Percentiles rank a stretch among this genome's conserved stretches.
These are phyloP conservation scores for Castanospermum australe DNA, from an alignment of 306 rosid genomes.

Conservation along the genomic window DNA sequence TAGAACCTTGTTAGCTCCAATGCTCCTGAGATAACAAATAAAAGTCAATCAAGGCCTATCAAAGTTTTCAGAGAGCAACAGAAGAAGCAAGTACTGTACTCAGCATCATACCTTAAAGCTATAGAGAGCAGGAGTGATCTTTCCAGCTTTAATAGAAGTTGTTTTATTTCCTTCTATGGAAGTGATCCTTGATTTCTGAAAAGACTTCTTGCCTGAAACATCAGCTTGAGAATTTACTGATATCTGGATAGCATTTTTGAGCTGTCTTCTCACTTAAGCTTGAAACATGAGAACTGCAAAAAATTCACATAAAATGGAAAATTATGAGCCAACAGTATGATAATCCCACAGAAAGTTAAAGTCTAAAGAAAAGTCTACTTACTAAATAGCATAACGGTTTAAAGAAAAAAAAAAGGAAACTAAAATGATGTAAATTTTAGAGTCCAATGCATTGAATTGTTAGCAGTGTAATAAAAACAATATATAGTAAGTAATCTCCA, in stretches of 20 bases:
- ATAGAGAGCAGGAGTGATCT: conserved; percentile 49
- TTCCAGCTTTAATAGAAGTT: conserved; percentile 40
- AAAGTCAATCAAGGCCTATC: conserved; percentile 21
- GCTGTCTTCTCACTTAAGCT: conserved; percentile 42
- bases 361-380: neutral
- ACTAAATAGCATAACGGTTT: neutral
- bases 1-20: conserved; percentile 38
- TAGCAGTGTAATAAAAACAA: neutral
- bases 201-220: conserved; percentile 36
- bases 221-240: conserved; percentile 37
- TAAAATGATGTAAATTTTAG: neutral
- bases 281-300: conserved; percentile 53
- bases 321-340: conserved; percentile 13
- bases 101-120: conserved; percentile 50
- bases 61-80: neutral
- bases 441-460: neutral
- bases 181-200: conserved; percentile 40
- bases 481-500: neutral
- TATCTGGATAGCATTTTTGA: conserved; percentile 34
- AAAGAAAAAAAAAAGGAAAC: neutral
- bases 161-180: conserved; percentile 50
- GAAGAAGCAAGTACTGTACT: conserved; percentile 10
- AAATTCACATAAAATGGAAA: conserved; percentile 6
- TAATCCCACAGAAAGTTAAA: conserved; percentile 18
- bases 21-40: conserved; percentile 38